Conservation (phyloP, 2,329 filamentous ascomycete species). For the Colletotrichum eremochloae region DNA sequence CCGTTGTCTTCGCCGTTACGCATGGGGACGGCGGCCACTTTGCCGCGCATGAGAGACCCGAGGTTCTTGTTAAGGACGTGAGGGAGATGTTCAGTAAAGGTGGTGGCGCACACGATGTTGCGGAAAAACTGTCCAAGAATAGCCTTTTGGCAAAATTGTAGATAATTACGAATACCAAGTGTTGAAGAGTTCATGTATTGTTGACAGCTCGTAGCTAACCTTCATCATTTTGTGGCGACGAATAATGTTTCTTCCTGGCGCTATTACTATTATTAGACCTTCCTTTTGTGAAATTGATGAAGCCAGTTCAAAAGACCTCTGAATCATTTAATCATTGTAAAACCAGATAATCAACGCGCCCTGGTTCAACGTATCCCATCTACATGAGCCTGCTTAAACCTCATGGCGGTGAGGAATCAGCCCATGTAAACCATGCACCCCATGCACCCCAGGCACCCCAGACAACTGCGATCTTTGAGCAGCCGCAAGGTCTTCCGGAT, state of each 20-base stretch:
- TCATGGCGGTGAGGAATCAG: not conserved
- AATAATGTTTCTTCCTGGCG: too few relatives aligned
- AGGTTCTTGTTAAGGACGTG: slow-evolving; percentile 66
- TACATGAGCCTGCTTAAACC: not conserved
- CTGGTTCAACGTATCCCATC: too few relatives aligned
- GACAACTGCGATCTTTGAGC: not conserved
- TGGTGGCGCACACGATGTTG: slow-evolving; percentile 58
- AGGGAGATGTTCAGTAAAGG: slow-evolving; percentile 69
- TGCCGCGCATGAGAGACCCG: slow-evolving; percentile 70
- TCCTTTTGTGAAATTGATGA: not conserved
- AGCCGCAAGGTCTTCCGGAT: slow-evolving; percentile 8
- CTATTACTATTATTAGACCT: not conserved
- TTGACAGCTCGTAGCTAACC: too few relatives aligned
- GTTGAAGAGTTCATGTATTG: too few relatives aligned
- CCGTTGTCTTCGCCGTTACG: slow-evolving; percentile 68
- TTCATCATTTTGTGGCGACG: not conserved
- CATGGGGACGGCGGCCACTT: slow-evolving; percentile 71
- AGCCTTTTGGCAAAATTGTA: slow-evolving; percentile 7
- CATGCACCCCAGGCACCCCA: not conserved
- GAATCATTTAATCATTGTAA: not conserved
- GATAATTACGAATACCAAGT: rapidly evolving
- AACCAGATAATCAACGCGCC: not conserved
- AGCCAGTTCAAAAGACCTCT: not conserved
- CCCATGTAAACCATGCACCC: not conserved
- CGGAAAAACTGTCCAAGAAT: slow-evolving; percentile 42